Evolutionary conservation across 768 basidiomycete genomes (phyloP).

Genomic region (Leccinum variicolor): DNA sequence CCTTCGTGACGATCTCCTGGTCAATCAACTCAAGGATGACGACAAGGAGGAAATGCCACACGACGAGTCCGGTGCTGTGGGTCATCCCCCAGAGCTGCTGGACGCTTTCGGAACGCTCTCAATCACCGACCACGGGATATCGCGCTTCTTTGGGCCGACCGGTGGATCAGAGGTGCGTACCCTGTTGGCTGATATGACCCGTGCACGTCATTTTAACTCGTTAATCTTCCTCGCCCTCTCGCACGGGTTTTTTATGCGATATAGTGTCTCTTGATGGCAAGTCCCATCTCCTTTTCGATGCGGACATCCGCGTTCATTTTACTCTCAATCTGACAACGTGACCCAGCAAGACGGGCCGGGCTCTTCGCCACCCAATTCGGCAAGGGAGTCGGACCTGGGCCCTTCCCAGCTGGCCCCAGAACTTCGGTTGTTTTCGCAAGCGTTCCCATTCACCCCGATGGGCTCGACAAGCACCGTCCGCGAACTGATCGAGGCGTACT

Average conservation of each 20-base stretch:
- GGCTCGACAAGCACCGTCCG: slow-evolving; percentile 46
- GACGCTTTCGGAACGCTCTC: slow-evolving; percentile 61
- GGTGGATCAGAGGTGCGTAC: slow-evolving; percentile 61
- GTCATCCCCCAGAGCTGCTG: slow-evolving; percentile 40
- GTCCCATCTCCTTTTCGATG: slow-evolving; percentile 7
- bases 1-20: slow-evolving; percentile 50
- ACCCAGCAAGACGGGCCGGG: slow-evolving; percentile 10
- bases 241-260: slow-evolving; percentile 1
- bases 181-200: neutral
- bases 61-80: slow-evolving; percentile 19
- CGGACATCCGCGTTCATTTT: slow-evolving; percentile 6
- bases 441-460: slow-evolving; percentile 64
- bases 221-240: neutral
- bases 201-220: neutral
- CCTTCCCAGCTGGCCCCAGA: slow-evolving; percentile 31
- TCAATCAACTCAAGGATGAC: slow-evolving; percentile 29
- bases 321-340: slow-evolving; percentile 25
- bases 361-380: slow-evolving; percentile 25
- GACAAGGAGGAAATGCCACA: slow-evolving; percentile 17
- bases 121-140: slow-evolving; percentile 56
- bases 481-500: slow-evolving; percentile 48
- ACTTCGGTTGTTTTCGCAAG: slow-evolving; percentile 48
- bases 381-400: slow-evolving; percentile 19
- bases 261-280: slow-evolving; percentile 34
- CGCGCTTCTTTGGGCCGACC: slow-evolving; percentile 65